These are phyloP conservation scores for Immersiella caudata DNA, from an alignment of 495 filamentous ascomycete genomes.

Conservation along the genomic window DNA sequence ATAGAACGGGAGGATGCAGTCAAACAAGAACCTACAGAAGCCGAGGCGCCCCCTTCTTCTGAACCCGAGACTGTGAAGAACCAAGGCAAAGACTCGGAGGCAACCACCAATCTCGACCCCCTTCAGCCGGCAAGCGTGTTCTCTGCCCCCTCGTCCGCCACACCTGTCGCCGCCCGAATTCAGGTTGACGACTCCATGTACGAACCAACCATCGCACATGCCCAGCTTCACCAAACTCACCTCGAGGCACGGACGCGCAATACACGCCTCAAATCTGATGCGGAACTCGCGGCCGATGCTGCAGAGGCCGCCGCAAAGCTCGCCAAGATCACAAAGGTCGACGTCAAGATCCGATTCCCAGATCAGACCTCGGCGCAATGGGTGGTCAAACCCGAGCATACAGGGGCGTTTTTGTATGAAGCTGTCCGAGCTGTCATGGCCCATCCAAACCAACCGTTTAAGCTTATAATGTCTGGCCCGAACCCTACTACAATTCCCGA, in stretches of 20 bases:
- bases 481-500: conserved; percentile 35
- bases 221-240: conserved; percentile 75
- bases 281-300: conserved; percentile 62
- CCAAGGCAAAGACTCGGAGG: conserved; percentile 16
- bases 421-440: conserved; percentile 61
- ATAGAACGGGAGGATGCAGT: background rate
- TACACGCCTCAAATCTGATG: conserved; percentile 69
- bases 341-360: conserved; percentile 83
- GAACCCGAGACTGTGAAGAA: conserved; percentile 20
- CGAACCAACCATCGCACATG: conserved; percentile 81
- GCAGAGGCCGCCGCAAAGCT: conserved; percentile 61
- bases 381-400: conserved; percentile 64
- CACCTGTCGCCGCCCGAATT: conserved; percentile 71
- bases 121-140: conserved; percentile 67
- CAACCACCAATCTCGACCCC: conserved; percentile 31
- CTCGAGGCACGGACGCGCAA: conserved; percentile 67
- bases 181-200: conserved; percentile 73
- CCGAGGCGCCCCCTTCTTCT: background rate
- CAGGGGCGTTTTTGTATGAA: conserved; percentile 65
- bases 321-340: conserved; percentile 65
- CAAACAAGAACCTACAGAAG: background rate
- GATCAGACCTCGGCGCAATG: conserved; percentile 74
- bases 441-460: conserved; percentile 51
- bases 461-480: conserved; percentile 44
- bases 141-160: conserved; percentile 68